phyloP scores from a whole-genome alignment of 1,284 basidiomycete genomes.

The Butyriboletus regius region DNA sequence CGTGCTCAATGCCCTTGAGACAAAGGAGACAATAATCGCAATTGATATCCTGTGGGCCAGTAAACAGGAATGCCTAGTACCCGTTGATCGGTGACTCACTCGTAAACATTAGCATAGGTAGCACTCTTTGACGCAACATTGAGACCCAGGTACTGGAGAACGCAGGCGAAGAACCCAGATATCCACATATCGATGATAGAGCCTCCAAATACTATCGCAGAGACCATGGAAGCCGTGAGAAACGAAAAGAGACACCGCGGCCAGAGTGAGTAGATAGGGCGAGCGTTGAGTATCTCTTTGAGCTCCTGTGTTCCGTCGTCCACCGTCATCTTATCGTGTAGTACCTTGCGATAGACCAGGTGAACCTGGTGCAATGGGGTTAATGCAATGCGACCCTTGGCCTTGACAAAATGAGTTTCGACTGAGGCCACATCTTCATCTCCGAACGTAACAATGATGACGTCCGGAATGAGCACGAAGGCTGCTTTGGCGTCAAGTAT shows the following conservation, averaged over 20 bases:
- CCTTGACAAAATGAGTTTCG: conserved; percentile 72
- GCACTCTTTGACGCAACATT: conserved; percentile 71
- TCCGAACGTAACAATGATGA: conserved; percentile 72
- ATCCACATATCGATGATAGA: conserved; percentile 77
- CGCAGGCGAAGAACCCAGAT: conserved; percentile 61
- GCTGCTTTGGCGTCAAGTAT: conserved; percentile 57
- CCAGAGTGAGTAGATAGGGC: conserved; percentile 56
- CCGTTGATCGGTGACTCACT: conserved; percentile 48
- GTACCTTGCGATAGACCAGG: conserved; percentile 67
- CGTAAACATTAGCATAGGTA: conserved; percentile 83
- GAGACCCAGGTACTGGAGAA: conserved; percentile 69
- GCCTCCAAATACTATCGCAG: conserved; percentile 74
- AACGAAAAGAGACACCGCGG: conserved; percentile 66
- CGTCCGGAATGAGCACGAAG: conserved; percentile 74
- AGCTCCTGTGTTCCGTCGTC: conserved; percentile 58
- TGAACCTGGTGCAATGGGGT: conserved; percentile 69
- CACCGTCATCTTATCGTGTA: conserved; percentile 66
- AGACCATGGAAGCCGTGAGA: conserved; percentile 68
- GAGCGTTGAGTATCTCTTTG: conserved; percentile 51
- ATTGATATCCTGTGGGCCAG: conserved; percentile 60
- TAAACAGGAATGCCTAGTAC: background rate
- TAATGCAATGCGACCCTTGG: conserved; percentile 64
- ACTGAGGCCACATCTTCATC: conserved; percentile 53
- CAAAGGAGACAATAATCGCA: conserved; percentile 74
- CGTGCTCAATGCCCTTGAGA: conserved; percentile 66